Evolutionary conservation across 2,329 filamentous ascomycete species (phyloP).

Genomic region (Madurella fahalii): DNA sequence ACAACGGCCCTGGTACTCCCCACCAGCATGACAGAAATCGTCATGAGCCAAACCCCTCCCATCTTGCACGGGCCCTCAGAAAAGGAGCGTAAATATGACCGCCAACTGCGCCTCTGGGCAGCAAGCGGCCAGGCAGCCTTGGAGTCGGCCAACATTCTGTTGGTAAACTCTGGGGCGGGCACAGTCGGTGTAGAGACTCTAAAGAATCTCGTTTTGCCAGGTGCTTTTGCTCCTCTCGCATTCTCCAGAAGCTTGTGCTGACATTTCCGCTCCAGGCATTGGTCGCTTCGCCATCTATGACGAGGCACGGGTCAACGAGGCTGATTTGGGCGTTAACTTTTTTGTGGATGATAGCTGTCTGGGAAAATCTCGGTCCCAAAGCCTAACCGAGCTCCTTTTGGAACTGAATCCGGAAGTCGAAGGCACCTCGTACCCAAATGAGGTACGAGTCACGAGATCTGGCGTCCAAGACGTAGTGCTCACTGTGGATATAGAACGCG

Average conservation of each 20-base stretch:
- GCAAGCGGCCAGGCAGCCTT: slow-evolving; percentile 85
- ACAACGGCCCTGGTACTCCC: not conserved
- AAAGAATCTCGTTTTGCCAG: slow-evolving; percentile 95
- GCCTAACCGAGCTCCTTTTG: slow-evolving; percentile 69
- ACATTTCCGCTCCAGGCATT: slow-evolving; percentile 54
- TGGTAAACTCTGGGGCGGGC: slow-evolving; percentile 83
- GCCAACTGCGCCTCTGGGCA: slow-evolving; percentile 92
- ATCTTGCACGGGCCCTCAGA: slow-evolving; percentile 52
- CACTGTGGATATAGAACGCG: slow-evolving; percentile 26
- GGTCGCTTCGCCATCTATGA: slow-evolving; percentile 91
- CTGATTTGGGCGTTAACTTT: slow-evolving; percentile 93
- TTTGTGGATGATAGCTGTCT: slow-evolving; percentile 79
- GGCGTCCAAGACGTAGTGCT: slow-evolving; percentile 7
- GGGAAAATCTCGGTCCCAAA: slow-evolving; percentile 73
- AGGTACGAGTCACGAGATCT: slow-evolving; percentile 27
- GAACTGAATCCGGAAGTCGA: slow-evolving; percentile 93
- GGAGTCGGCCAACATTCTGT: slow-evolving; percentile 84
- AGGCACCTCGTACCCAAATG: slow-evolving; percentile 62
- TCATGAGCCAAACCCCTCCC: slow-evolving; percentile 43
- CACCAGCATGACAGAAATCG: slow-evolving; percentile 42
- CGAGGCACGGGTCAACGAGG: slow-evolving; percentile 67
- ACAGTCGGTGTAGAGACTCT: slow-evolving; percentile 85
- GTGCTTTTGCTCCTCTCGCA: slow-evolving; percentile 34
- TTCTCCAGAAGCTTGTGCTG: slow-evolving; percentile 16
- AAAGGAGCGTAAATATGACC: slow-evolving; percentile 79